These are phyloP conservation scores for Podospora pseudopauciseta DNA, from an alignment of 495 filamentous ascomycete species.

Conservation along the genomic window DNA sequence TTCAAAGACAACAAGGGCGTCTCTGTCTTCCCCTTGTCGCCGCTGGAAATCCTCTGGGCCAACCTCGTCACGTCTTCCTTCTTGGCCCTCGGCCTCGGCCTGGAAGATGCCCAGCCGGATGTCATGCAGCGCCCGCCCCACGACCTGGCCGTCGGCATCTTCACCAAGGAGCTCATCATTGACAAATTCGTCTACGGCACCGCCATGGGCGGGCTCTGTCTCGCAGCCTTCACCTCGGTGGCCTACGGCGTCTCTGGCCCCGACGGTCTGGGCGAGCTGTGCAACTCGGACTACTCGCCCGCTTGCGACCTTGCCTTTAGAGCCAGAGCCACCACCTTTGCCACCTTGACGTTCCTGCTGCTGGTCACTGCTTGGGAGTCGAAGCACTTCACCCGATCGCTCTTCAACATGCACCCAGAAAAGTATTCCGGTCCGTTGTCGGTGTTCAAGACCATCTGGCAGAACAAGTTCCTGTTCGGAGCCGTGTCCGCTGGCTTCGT, in stretches of 20 bases:
- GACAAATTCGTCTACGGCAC: conserved; percentile 73
- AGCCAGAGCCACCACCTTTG: conserved; percentile 73
- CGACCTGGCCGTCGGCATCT: conserved; percentile 61
- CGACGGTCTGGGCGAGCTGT: conserved; percentile 61
- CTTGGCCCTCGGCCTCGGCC: conserved; percentile 70
- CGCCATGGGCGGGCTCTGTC: conserved; percentile 62
- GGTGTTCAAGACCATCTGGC: conserved; percentile 61
- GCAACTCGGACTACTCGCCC: conserved; percentile 55
- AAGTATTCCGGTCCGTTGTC: conserved; percentile 50
- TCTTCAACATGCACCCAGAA: conserved; percentile 69
- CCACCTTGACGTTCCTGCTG: conserved; percentile 66
- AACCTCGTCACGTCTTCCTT: conserved; percentile 74
- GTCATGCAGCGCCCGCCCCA: conserved; percentile 73
- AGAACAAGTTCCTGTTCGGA: conserved; percentile 70
- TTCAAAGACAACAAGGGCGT: conserved; percentile 63
- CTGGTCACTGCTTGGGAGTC: conserved; percentile 73
- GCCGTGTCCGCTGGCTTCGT: conserved; percentile 65
- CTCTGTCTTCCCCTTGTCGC: conserved; percentile 73
- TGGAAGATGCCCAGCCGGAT: conserved; percentile 63
- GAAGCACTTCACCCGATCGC: conserved; percentile 62
- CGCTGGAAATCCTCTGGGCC: conserved; percentile 73
- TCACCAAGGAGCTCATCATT: conserved; percentile 61
- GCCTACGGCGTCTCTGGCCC: conserved; percentile 59
- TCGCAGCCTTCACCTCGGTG: conserved; percentile 63
- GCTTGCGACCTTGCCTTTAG: conserved; percentile 62